These are phyloP conservation scores for Mucor plumbeus DNA, from an alignment of 371 early-diverging fungal species.

Conservation along the genomic window DNA sequence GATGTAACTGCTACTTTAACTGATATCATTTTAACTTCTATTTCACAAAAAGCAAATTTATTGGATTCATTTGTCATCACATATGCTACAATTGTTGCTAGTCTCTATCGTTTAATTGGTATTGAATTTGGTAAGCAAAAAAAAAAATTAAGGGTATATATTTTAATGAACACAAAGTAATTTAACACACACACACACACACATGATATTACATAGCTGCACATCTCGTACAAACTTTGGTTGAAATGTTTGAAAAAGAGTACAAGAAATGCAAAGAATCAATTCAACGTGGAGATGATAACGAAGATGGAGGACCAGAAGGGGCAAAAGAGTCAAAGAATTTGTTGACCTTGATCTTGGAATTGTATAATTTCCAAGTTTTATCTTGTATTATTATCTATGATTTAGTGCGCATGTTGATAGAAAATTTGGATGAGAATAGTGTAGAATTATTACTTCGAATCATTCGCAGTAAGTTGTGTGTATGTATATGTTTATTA, in stretches of 20 bases:
- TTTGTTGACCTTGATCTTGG: slow-evolving; percentile 79
- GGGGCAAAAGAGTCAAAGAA: slow-evolving; percentile 78
- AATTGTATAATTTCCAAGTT: slow-evolving; percentile 91
- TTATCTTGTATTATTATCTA: slow-evolving; percentile 86
- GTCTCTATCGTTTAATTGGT: slow-evolving; percentile 82
- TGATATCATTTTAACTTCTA: slow-evolving; percentile 73
- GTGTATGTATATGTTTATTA: not conserved
- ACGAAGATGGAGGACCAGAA: slow-evolving; percentile 50
- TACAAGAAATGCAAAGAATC: slow-evolving; percentile 30
- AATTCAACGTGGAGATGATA: slow-evolving; percentile 38
- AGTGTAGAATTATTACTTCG: slow-evolving; percentile 89
- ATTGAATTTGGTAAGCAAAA: slow-evolving; percentile 75
- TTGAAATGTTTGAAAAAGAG: slow-evolving; percentile 75
- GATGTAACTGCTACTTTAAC: slow-evolving; percentile 88
- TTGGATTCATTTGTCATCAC: slow-evolving; percentile 89
- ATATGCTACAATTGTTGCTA: slow-evolving; percentile 86
- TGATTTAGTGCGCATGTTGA: slow-evolving; percentile 79
- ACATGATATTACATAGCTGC: slow-evolving; percentile 60
- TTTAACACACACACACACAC: not conserved
- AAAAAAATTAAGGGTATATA: not conserved
- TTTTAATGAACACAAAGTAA: not conserved
- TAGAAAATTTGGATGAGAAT: slow-evolving; percentile 72
- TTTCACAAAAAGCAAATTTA: slow-evolving; percentile 81
- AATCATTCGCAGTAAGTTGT: slow-evolving; percentile 72
- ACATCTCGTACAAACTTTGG: slow-evolving; percentile 81